Evolutionary conservation across 2,329 filamentous ascomycete species (phyloP), one percentile per base, ranked within the genome.

Genomic region (Diaporthe sp.): DNA sequence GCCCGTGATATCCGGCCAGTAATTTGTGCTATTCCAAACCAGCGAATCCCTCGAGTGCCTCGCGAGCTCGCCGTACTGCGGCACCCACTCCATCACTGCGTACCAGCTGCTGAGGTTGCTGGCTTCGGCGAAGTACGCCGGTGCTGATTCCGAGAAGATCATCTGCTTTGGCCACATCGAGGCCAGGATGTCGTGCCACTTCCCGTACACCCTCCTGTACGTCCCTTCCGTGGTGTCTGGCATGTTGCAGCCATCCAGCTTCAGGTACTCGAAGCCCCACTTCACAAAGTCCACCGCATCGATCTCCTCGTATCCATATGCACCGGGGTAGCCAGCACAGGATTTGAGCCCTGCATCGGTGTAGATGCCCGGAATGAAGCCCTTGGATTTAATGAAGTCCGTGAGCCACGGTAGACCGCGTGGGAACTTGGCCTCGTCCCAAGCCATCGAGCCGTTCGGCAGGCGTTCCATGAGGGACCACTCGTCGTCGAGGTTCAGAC

Each of bases 361-460:
- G 73, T 88, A 88, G 73, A 87, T 87, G 3, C 86, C 86, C n/a
- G 87, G 82, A 12, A 84, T 82, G 76, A 88, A 86, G 0, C 85
- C 85, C 3, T 79, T 81, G 0, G 78, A 74, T 60, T 85, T 83
- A 19, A 87, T 76, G 76, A 85, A 84, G 5, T 81, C 71, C 6
- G 82, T 83, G 0, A 88, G 81, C 84, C 84, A 86, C 0, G 83
- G 82, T 15, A 88, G 80, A 5, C 87, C 86, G 31, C 82, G 79
- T 0, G 87, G 86, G 71, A 88, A 88, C 62, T 84, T 82, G 15
- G 79, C 82, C 1, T 81, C 67, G 75, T 88, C 84, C 83, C 84
- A 86, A 72, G 83, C 81, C 70, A 87, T 83, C 17, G 84, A 84
- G 46, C 83, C 82, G 75, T 85, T 82, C 9, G 78, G 72, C 3